Percentiles rank a stretch among this genome's conserved stretches.
These are phyloP conservation scores for Fusarium xyrophilum DNA, from an alignment of 2,329 filamentous ascomycete genomes.

Conservation along the genomic window DNA sequence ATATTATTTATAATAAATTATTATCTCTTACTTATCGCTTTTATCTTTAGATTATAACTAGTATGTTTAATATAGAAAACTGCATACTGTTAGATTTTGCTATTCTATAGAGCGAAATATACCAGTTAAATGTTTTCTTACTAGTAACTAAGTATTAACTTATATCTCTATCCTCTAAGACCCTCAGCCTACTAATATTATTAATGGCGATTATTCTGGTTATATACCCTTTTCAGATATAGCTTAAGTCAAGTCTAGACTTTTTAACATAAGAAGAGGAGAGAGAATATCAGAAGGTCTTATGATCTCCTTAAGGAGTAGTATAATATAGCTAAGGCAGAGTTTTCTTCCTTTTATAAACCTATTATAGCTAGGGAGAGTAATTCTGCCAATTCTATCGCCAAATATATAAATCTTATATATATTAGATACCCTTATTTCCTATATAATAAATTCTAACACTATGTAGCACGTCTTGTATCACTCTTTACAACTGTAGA, in stretches of 20 bases:
- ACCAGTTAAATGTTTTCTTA: not conserved
- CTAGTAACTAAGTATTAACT: not conserved
- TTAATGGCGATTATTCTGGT: not conserved
- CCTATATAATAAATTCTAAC: rapidly evolving
- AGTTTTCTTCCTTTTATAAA: not conserved
- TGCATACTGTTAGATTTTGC: not conserved
- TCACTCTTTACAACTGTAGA: not conserved
- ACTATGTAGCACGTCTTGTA: not conserved
- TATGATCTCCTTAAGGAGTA: not conserved
- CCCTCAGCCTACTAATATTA: not conserved
- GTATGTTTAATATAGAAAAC: not conserved
- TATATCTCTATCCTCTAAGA: not conserved
- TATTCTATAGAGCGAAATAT: not conserved
- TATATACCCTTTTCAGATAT: not conserved
- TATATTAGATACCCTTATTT: not conserved
- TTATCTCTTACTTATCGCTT: not conserved
- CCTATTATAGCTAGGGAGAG: rapidly evolving
- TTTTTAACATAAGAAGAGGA: not conserved
- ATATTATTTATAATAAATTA: not conserved
- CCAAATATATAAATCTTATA: not conserved
- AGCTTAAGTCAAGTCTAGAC: not conserved
- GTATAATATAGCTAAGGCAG: not conserved
- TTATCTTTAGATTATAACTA: not conserved
- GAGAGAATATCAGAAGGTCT: not conserved
- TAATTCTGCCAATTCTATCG: not conserved